A percentile compares a stretch with the other conserved stretches of the same genome.
These are phyloP conservation scores for Clausena lansium DNA, from an alignment of 345 rosid species.

Conservation along the genomic window DNA sequence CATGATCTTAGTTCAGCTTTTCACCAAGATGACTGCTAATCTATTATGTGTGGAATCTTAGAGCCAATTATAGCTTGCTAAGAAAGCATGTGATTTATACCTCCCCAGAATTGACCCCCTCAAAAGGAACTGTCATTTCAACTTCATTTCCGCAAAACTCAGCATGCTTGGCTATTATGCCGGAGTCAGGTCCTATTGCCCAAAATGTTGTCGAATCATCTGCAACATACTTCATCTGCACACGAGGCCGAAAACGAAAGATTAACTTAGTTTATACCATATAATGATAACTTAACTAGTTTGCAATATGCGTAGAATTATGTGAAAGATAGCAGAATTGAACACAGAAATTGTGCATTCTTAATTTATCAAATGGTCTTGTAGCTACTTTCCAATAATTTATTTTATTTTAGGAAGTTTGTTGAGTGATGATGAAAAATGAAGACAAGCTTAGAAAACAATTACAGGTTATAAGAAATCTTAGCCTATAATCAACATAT, in stretches of 20 bases:
- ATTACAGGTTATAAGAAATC: not conserved
- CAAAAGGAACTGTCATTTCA: conserved; percentile 90
- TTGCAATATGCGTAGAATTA: not conserved
- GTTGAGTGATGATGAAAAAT: conserved; percentile 10
- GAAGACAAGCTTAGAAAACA: not conserved
- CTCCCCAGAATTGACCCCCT: conserved; percentile 75
- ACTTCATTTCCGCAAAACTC: conserved; percentile 81
- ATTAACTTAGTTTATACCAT: not conserved
- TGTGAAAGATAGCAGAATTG: not conserved
- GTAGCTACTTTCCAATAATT: not conserved
- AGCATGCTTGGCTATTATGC: conserved; percentile 72
- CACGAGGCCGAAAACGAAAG: not conserved
- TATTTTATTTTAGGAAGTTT: not conserved
- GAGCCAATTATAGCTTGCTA: not conserved
- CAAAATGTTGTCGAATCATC: conserved; percentile 93
- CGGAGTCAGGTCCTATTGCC: conserved; percentile 80
- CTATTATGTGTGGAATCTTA: not conserved
- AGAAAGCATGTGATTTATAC: conserved; percentile 31
- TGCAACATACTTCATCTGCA: conserved; percentile 67
- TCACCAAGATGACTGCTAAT: not conserved
- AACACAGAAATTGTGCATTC: not conserved
- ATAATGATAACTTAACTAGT: not conserved
- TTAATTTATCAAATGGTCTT: conserved; percentile 4
- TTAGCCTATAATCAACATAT: not conserved
- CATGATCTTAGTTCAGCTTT: not conserved